Conservation (phyloP, 345 rosid species). For the Adansonia digitata region DNA sequence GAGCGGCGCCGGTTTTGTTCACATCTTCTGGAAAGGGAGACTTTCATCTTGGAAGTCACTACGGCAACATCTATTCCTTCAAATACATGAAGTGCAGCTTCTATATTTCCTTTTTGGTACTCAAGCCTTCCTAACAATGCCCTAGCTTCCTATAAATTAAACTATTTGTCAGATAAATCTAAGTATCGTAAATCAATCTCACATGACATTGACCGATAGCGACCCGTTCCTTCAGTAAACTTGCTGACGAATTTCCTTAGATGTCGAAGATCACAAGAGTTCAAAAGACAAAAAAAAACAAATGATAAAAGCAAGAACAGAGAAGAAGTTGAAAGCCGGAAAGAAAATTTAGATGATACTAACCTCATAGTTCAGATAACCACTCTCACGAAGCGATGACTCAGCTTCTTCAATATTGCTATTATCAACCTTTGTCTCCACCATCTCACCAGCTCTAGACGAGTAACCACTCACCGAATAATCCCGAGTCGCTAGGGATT, state of each 20-base stretch:
- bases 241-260: background rate
- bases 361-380: constrained; percentile 74
- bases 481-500: constrained; percentile 75
- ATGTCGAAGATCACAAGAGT: background rate
- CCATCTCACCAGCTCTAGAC: constrained; percentile 55
- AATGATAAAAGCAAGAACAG: background rate
- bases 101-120: constrained; percentile 63
- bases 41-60: constrained; percentile 48
- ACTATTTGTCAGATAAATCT: background rate
- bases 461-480: constrained; percentile 71
- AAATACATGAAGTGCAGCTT: constrained; percentile 64
- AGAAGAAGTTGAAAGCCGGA: background rate
- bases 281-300: background rate
- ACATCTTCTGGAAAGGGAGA: constrained; percentile 40
- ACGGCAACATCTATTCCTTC: constrained; percentile 63
- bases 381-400: constrained; percentile 77
- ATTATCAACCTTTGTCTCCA: constrained; percentile 51
- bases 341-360: constrained; percentile 9
- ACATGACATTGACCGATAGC: background rate
- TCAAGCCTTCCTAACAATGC: constrained; percentile 71
- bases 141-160: constrained; percentile 59
- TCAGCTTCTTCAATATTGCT: constrained; percentile 82
- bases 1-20: constrained; percentile 41
- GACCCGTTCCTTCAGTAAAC: background rate
- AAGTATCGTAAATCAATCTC: background rate